phyloP scores from a whole-genome alignment of 2,329 filamentous ascomycete species.

The Fusarium sublunatum region DNA sequence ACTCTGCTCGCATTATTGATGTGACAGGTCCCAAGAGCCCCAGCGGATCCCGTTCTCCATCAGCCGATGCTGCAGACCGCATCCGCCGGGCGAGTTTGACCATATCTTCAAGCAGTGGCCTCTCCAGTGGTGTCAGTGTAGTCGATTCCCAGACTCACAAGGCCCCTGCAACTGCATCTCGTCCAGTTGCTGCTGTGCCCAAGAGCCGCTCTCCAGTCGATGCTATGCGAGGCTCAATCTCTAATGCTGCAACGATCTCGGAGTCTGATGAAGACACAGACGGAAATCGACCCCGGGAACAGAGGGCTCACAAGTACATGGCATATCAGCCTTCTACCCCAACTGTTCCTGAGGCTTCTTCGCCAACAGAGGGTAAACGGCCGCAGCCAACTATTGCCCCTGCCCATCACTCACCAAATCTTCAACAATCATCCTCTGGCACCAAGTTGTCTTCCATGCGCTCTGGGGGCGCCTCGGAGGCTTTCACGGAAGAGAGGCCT shows the following conservation, averaged over 20 bases:
- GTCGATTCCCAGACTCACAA: constrained; percentile 53
- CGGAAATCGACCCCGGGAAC: constrained; percentile 32
- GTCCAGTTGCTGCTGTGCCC: constrained; percentile 37
- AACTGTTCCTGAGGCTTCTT: constrained; percentile 40
- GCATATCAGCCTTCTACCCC: constrained; percentile 44
- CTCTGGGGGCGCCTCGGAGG: constrained; percentile 46
- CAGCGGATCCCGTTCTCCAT: constrained; percentile 60
- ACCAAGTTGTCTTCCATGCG: constrained; percentile 53
- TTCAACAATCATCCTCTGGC: constrained; percentile 40
- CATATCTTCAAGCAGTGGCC: constrained; percentile 53
- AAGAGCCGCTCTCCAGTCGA: constrained; percentile 50
- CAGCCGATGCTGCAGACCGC: constrained; percentile 59
- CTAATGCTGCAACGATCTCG: constrained; percentile 54
- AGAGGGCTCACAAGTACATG: constrained; percentile 35
- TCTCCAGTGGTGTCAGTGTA: constrained; percentile 51
- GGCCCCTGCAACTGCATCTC: constrained; percentile 37
- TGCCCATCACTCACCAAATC: constrained; percentile 27
- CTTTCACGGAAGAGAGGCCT: constrained; percentile 49
- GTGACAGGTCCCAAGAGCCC: constrained; percentile 65
- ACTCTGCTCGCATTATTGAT: constrained; percentile 69
- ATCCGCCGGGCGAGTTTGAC: constrained; percentile 52
- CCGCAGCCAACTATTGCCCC: constrained; percentile 34
- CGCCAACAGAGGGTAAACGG: constrained; percentile 33
- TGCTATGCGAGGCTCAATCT: constrained; percentile 45
- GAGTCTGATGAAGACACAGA: constrained; percentile 56